Evolutionary conservation across 202 grass and related monocot genomes (phyloP).

Genomic region (Eragrostis tef): DNA sequence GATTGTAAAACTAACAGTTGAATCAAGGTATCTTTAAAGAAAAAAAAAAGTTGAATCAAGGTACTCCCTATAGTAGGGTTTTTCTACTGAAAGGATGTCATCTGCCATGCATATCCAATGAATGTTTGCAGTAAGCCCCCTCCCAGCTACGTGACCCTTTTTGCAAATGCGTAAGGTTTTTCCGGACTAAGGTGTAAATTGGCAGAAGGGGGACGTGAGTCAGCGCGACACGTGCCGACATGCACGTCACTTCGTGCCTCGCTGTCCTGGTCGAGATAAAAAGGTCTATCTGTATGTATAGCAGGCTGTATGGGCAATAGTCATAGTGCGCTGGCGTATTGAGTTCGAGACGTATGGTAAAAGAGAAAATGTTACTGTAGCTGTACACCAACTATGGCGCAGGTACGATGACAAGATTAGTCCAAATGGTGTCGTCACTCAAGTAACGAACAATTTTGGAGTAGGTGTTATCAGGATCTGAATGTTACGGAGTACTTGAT

Average conservation of each 20-base stretch:
- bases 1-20: background rate
- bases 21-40: too few species aligned
- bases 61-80: too few species aligned
- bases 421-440: background rate
- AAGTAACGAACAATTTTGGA: too few species aligned
- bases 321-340: background rate
- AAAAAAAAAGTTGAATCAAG: too few species aligned
- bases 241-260: conserved; percentile 42
- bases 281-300: background rate
- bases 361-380: background rate
- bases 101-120: background rate
- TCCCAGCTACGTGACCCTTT: background rate
- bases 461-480: background rate
- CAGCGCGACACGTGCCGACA: conserved; percentile 51
- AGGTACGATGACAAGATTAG: background rate
- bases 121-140: conserved; percentile 2
- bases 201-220: background rate
- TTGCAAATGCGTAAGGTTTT: background rate
- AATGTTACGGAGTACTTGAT: background rate
- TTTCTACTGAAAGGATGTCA: background rate
- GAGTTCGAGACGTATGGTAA: background rate
- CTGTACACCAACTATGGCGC: background rate
- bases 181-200: background rate
- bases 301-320: background rate
- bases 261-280: background rate